phyloP scores from a whole-genome alignment of 352 stramenopile genomes.

The Pythium sukuiense region DNA sequence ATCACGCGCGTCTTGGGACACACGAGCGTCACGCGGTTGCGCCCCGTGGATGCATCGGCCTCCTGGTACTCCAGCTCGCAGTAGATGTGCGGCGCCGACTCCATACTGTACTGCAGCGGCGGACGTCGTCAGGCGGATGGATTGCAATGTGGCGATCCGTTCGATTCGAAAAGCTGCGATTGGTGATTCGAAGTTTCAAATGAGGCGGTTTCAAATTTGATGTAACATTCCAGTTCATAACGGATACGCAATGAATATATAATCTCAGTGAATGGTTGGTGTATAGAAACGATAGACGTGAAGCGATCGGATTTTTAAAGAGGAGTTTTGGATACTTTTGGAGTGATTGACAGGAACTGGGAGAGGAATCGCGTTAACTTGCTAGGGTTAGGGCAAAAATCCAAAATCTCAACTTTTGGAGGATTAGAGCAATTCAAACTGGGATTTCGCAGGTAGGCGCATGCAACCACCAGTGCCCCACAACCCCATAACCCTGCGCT shows the following conservation, averaged over 20 bases:
- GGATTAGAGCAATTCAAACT: too few species aligned
- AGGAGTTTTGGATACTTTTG: not conserved
- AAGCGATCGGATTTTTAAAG: not conserved
- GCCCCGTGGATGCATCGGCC: constrained; percentile 47
- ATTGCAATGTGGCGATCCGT: constrained; percentile 5
- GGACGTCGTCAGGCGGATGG: not conserved
- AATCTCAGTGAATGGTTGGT: not conserved
- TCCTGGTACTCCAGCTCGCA: constrained; percentile 68
- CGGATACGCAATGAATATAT: not conserved
- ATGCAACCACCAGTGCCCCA: too few species aligned
- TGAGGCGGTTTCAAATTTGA: constrained; percentile 24
- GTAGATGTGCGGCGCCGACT: constrained; percentile 9
- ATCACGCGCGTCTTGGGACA: constrained; percentile 44
- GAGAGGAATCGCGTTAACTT: too few species aligned
- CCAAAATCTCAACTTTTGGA: too few species aligned
- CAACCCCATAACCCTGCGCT: too few species aligned
- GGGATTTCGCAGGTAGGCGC: too few species aligned
- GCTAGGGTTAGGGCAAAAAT: too few species aligned
- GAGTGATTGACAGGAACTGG: too few species aligned
- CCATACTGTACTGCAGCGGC: constrained; percentile 2
- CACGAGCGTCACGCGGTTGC: constrained; percentile 42
- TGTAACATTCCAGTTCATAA: constrained; percentile 8
- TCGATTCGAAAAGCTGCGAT: constrained; percentile 1
- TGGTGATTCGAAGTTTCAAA: constrained; percentile 30
- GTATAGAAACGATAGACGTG: not conserved